Base-by-base conservation (phyloP, 2,329 filamentous ascomycete genomes). In the Cryphonectria parasitica region DNA sequence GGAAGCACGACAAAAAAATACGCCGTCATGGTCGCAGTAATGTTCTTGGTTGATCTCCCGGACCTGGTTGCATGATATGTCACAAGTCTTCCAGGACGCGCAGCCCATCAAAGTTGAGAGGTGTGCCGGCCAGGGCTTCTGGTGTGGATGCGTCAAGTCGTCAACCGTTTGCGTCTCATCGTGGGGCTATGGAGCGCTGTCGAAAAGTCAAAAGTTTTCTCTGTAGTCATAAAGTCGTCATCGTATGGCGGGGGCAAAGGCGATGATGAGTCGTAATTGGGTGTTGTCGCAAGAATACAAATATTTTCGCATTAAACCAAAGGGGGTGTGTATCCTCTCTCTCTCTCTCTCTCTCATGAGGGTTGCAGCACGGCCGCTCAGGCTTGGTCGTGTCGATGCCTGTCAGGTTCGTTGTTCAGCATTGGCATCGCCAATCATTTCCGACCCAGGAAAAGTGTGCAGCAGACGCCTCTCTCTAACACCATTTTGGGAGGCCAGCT, bases 131-230 rank as follows among this genome's bases (percentile, higher is more conserved):
- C 69, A 75, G 75, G 62, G 67, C 74, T 67, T 71, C 72, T 69
- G 74, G 74, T 76, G 74, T 71, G 73, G 72, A 73, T 64, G 58
- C 76, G 69, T 85, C 25, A 64, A 73, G 73, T 90, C 86, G 70
- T 91, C 89, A 66, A 90, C 89, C 72, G 82, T 79, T 90, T 89
- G 72, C 45, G 34, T 60, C 62, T 39, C 43, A 39, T 58, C 64
- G 54, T 61, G 19, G 31, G 34, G 43, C n/a, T 36, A 25, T 54
- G 39, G 66, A 61, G 43, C 64, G 49, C 64, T 60, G 68, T 67
- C 39, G 63, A 67, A 54, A 63, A 43, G 62, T 65, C n/a, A 54
- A 34, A 49, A 54, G 11, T 17, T 31, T 52, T 45, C 19, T 64
- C n/a, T 64, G n/a, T 34, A 34, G 63, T 64, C 63, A 65, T 71